Conservation (phyloP, 768 basidiomycete genomes). For the Rhodotorula toruloides region DNA sequence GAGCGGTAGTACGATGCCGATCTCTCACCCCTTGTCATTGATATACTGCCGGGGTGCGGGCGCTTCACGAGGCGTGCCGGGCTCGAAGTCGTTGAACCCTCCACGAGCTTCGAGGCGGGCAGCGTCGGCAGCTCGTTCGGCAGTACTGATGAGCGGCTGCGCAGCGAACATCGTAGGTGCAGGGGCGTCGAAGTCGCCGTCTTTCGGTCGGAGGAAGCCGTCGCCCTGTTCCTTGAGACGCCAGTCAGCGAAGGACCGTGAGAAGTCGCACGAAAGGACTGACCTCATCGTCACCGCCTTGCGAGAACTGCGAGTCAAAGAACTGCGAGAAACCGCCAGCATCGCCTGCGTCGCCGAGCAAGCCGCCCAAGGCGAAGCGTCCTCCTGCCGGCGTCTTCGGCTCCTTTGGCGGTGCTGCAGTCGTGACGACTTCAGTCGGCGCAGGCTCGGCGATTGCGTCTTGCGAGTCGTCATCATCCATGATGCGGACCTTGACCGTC, state of each 20-base stretch:
- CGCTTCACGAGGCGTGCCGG: slow-evolving; percentile 26
- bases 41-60: slow-evolving; percentile 31
- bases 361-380: slow-evolving; percentile 15
- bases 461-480: not conserved
- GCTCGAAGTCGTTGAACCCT: slow-evolving; percentile 23
- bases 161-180: slow-evolving; percentile 21
- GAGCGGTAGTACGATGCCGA: not conserved
- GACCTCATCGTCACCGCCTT: slow-evolving; percentile 6
- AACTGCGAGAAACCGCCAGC: slow-evolving; percentile 37
- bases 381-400: no score
- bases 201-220: slow-evolving; percentile 26
- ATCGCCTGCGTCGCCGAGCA: slow-evolving; percentile 18
- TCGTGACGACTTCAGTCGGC: not conserved
- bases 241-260: not conserved
- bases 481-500: not conserved
- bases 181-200: slow-evolving; percentile 1
- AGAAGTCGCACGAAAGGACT: not conserved
- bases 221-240: slow-evolving; percentile 7
- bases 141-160: slow-evolving; percentile 21
- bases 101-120: slow-evolving; percentile 28
- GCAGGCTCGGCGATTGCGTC: not conserved
- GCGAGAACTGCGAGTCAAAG: slow-evolving; percentile 36
- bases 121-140: slow-evolving; percentile 30
- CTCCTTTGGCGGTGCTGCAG: not conserved
- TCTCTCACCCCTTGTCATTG: slow-evolving; percentile 33